These are phyloP conservation scores for Adenanthera pavonina DNA, from an alignment of 306 rosid species.

Conservation along the genomic window DNA sequence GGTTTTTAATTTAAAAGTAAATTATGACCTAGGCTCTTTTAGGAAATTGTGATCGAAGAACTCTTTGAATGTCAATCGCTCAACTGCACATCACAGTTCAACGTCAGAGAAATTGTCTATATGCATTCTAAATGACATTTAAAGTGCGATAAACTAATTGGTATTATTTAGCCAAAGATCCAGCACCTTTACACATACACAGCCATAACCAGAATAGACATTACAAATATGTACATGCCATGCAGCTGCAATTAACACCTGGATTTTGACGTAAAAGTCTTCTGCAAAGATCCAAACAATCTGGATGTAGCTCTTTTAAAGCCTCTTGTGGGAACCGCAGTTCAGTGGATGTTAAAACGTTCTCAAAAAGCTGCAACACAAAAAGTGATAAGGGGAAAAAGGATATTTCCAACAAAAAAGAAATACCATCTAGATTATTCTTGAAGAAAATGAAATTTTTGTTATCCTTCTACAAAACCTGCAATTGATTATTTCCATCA, in stretches of 20 bases:
- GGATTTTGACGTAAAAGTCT: conserved; percentile 84
- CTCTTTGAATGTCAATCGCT: conserved; percentile 84
- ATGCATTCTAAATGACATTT: conserved; percentile 38
- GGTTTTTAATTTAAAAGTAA: background rate
- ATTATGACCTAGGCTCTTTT: conserved; percentile 62
- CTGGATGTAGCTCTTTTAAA: conserved; percentile 69
- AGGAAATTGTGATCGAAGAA: conserved; percentile 84
- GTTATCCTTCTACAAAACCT: conserved; percentile 58
- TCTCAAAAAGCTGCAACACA: conserved; percentile 82
- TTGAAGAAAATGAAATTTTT: background rate
- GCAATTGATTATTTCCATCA: conserved; percentile 73
- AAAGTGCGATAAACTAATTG: conserved; percentile 18
- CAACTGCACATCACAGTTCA: conserved; percentile 70
- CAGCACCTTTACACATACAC: conserved; percentile 10
- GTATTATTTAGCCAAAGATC: conserved; percentile 26
- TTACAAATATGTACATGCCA: conserved; percentile 5
- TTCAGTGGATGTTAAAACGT: conserved; percentile 74
- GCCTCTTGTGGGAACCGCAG: conserved; percentile 74
- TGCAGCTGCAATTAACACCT: conserved; percentile 57
- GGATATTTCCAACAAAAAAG: conserved; percentile 12
- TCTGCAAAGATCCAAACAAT: conserved; percentile 92
- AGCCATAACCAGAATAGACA: conserved; percentile 28
- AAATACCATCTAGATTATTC: background rate
- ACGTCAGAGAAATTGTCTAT: conserved; percentile 36
- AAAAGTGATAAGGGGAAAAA: conserved; percentile 35